Evolutionary conservation across 495 filamentous ascomycete genomes (phyloP), one percentile per base, ranked within the genome.

Genomic region (Aspergillus bridgeri): DNA sequence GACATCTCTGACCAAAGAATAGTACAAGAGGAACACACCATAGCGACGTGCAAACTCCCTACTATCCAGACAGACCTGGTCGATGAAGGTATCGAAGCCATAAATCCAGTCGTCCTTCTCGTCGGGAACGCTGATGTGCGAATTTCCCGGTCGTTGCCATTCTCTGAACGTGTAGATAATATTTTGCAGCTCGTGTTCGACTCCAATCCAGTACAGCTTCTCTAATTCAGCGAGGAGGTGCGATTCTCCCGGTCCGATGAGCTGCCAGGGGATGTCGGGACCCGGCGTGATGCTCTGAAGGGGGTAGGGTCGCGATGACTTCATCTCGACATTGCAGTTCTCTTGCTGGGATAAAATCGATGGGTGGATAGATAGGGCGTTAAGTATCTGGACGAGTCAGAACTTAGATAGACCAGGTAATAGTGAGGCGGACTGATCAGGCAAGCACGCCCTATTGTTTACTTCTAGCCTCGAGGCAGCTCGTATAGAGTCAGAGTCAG

Each of bases 1-100:
- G n/a, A n/a, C n/a, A n/a, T n/a, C n/a, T n/a, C n/a, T n/a, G n/a
- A n/a, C n/a, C n/a, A n/a, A n/a, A n/a, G n/a, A n/a, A n/a, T n/a
- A n/a, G n/a, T n/a, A n/a, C n/a, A n/a, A n/a, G n/a, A n/a, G n/a
- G n/a, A 27, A 27, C 25, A 27, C 19, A 64, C 60, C 51, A 33
- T 59, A 53, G 52, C 54, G 53, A 56, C 48, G 29, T 5, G 70
- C 64, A 54, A 73, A 68, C 0, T 57, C 62, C 17, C 66, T 58
- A 1, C 60, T 44, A 13, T 66, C 55, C 44, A 64, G 42, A 45
- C 65, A 68, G 43, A 73, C 70, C 27, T 71, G 68, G 48, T 71
- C 66, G 3, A 73, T 18, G 42, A 73, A 73, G 0, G 70, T 69
- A 45, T 73, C 66, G 51, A 65, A 73, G 9, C 68, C 68, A 60